A percentile compares a stretch with the other conserved stretches of the same genome.
These are phyloP conservation scores for Physcomitrium patens DNA, from an alignment of 225 moss, liverwort and hornwort species.

Conservation along the genomic window DNA sequence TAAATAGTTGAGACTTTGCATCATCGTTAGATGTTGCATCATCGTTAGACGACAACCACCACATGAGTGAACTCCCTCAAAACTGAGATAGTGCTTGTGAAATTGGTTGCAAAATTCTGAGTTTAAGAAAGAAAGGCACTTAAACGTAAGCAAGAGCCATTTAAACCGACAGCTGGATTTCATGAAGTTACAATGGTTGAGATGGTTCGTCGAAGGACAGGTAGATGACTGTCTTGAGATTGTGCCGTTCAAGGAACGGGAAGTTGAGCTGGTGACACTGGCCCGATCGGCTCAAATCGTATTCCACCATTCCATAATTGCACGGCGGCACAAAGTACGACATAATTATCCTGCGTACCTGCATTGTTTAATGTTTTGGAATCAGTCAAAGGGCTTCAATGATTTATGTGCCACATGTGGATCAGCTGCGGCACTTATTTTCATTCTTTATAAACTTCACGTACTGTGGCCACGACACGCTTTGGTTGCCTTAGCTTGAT, in stretches of 20 bases:
- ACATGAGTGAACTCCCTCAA: too few species aligned
- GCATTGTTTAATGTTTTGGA: background rate
- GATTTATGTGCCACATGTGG: background rate
- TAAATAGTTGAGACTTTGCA: too few species aligned
- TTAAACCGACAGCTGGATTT: background rate
- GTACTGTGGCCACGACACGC: background rate
- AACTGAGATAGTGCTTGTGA: too few species aligned
- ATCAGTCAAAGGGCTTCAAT: background rate
- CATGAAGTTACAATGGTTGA: slow-evolving; percentile 70
- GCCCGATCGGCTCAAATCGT: slow-evolving; percentile 94
- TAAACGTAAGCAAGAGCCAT: background rate
- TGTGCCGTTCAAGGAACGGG: slow-evolving; percentile 92
- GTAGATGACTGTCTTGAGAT: slow-evolving; percentile 93
- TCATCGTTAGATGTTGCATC: too few species aligned
- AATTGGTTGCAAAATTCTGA: background rate
- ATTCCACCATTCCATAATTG: slow-evolving; percentile 99
- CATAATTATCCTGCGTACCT: slow-evolving; percentile 60
- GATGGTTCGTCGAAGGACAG: slow-evolving; percentile 89
- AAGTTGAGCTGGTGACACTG: slow-evolving; percentile 98
- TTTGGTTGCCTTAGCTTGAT: background rate
- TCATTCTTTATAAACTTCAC: slow-evolving; percentile 7
- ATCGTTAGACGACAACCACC: too few species aligned
- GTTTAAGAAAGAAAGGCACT: background rate
- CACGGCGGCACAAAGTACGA: slow-evolving; percentile 98
- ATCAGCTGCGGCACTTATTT: background rate